A percentile compares a stretch with the other conserved stretches of the same genome.
Conservation (phyloP, 805 yeast genomes). For the Torulaspora gathmanii region DNA sequence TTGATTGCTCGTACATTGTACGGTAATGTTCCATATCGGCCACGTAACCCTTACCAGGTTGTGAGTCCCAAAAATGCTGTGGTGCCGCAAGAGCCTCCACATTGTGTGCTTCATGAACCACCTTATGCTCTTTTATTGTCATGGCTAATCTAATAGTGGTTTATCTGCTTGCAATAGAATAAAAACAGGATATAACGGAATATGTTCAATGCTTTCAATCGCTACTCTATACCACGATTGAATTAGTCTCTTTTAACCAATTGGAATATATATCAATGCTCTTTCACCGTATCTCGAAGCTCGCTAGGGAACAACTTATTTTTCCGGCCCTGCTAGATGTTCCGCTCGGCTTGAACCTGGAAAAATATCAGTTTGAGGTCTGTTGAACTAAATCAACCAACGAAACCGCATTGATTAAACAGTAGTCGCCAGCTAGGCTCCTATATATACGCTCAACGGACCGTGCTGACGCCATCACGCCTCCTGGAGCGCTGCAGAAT, state of each 20-base stretch:
- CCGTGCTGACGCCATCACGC: no score
- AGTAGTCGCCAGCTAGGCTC: no score
- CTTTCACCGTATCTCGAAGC: background rate
- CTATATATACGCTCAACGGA: no score
- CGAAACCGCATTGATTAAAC: no score
- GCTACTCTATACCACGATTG: background rate
- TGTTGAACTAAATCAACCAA: background rate
- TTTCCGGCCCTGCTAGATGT: background rate
- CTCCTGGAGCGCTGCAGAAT: no score
- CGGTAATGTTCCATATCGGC: constrained; percentile 64
- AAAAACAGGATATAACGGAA: background rate
- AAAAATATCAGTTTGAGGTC: background rate
- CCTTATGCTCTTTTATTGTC: constrained; percentile 32
- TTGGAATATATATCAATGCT: no score
- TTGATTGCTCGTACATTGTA: constrained; percentile 68
- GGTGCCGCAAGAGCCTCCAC: constrained; percentile 35
- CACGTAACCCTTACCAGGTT: constrained; percentile 46
- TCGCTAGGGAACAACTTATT: background rate
- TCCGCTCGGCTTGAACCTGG: background rate
- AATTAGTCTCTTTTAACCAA: background rate
- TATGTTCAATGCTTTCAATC: constrained; percentile 2
- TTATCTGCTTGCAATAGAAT: background rate
- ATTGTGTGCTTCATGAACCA: constrained; percentile 41
- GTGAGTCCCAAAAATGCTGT: constrained; percentile 38
- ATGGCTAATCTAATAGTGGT: constrained; percentile 3